Conservation (phyloP, 176 grass and related monocot genomes). For the Oryza brachyantha region DNA sequence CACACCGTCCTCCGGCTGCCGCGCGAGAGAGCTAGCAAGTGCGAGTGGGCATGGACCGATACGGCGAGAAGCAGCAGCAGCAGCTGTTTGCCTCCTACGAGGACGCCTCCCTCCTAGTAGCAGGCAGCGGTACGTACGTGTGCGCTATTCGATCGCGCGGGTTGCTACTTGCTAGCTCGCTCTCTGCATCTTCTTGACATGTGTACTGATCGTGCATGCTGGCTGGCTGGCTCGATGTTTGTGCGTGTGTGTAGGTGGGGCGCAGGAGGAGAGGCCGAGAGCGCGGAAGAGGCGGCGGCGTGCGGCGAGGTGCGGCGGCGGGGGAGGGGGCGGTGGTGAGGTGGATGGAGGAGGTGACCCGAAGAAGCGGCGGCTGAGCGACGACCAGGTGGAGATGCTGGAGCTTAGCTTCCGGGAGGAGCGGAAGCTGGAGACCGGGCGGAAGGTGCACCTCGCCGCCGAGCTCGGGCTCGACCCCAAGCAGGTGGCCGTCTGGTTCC, state of each 20-base stretch:
- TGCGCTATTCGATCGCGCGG: neutral
- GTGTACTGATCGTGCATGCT: neutral
- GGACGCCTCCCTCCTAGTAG: conserved; percentile 28
- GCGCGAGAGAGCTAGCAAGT: neutral
- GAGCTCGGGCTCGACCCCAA: conserved; percentile 92
- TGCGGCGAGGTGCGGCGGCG: conserved; percentile 25
- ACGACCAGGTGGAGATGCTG: conserved; percentile 77
- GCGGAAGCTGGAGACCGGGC: conserved; percentile 80
- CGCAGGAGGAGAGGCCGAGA: conserved; percentile 35
- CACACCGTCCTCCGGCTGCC: neutral
- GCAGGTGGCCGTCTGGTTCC: conserved; percentile 98
- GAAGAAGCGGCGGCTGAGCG: conserved; percentile 78
- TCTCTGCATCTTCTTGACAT: neutral
- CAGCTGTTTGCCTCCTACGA: conserved; percentile 37
- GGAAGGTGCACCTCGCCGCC: conserved; percentile 77
- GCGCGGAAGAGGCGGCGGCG: conserved; percentile 39
- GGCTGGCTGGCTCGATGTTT: neutral
- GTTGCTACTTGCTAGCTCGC: neutral
- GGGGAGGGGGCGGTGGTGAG: neutral
- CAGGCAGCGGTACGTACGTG: conserved; percentile 26
- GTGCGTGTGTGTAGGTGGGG: neutral
- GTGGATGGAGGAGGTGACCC: conserved; percentile 35
- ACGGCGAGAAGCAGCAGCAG: conserved; percentile 28
- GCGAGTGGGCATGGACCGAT: conserved; percentile 38
- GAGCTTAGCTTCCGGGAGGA: conserved; percentile 91